Evolutionary conservation across 1,139 yeast genomes (phyloP), one percentile per base, ranked within the genome.

Genomic region (Pneumocystis oryctolagi): DNA sequence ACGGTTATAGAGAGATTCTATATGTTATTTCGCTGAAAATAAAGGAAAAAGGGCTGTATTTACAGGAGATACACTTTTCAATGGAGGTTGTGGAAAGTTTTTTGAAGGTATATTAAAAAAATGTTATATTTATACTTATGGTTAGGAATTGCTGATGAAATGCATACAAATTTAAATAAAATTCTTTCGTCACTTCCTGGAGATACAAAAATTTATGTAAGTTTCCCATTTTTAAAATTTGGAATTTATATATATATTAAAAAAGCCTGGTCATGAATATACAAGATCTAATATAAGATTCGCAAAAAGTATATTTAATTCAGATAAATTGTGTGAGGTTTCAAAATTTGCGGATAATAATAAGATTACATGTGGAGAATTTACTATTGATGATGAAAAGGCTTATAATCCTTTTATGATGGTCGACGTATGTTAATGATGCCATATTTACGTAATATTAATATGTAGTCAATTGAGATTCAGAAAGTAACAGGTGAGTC

Each of bases 11-110:
- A 57, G 25, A 57, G 59, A 35, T 61, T 67, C 69, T 25, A 87
- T 92, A 65, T 90, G 97, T 72, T 92, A 89, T 74, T 87, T 75
- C 69, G 88, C 82, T 0, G 77, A 77, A 62, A 97, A 92, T 72
- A 69, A 73, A 75, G 42, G 82, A 40, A 82, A 89, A 68, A 79
- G 78, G 67, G 92, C 85, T 1, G 90, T 92, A 1, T 89, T 92
- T 74, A 89, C 97, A 0, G 99, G 99, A 9, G 99, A 92, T 73
- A 92, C 98, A 0, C 77, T 92, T 62, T 94, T 92, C 75, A 87
- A 81, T 62, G 89, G 94, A 61, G 99, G 99, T 1, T 90, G 97
- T 73, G 99, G 99, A 9, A 79, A 97, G 62, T 92, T 92, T 74
- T 92, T 92, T 72, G 99, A 92, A 75, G 99, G 55, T 47, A 47